Conservation (phyloP, 306 rosid species). For the Vigna reflexopilosa region DNA sequence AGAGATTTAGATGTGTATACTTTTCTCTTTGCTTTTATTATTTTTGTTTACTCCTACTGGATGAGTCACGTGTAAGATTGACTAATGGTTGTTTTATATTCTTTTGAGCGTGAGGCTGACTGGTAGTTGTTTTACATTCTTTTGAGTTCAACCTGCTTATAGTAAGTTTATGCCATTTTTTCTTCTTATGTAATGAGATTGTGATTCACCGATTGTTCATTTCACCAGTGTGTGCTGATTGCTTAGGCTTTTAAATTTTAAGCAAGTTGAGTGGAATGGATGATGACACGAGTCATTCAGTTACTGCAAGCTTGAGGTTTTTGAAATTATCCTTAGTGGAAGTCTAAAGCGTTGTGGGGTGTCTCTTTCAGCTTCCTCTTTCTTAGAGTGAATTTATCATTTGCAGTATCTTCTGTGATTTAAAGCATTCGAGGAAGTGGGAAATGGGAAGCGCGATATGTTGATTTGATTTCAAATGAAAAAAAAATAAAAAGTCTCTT, state of each 20-base stretch:
- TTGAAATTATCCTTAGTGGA: background rate
- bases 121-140: background rate
- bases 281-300: slow-evolving; percentile 11
- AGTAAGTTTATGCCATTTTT: background rate
- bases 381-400: background rate
- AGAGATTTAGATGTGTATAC: no score
- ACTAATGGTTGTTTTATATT: background rate
- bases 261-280: slow-evolving; percentile 25
- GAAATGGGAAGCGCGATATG: background rate
- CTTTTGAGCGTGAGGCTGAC: slow-evolving; percentile 17
- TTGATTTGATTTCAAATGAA: background rate
- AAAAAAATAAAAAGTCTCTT: background rate
- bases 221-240: slow-evolving; percentile 17
- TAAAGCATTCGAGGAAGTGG: background rate
- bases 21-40: background rate
- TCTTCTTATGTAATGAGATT: slow-evolving; percentile 4
- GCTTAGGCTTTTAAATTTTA: background rate
- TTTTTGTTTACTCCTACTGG: background rate
- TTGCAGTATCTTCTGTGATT: background rate
- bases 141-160: slow-evolving; percentile 25
- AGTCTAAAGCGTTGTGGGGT: slow-evolving; percentile 14
- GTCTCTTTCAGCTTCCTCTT: background rate
- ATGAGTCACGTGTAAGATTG: background rate
- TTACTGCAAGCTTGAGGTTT: slow-evolving; percentile 10
- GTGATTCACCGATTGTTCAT: background rate